Conservation (phyloP, 768 basidiomycete genomes). For the Leucosporidium yakuticum region DNA sequence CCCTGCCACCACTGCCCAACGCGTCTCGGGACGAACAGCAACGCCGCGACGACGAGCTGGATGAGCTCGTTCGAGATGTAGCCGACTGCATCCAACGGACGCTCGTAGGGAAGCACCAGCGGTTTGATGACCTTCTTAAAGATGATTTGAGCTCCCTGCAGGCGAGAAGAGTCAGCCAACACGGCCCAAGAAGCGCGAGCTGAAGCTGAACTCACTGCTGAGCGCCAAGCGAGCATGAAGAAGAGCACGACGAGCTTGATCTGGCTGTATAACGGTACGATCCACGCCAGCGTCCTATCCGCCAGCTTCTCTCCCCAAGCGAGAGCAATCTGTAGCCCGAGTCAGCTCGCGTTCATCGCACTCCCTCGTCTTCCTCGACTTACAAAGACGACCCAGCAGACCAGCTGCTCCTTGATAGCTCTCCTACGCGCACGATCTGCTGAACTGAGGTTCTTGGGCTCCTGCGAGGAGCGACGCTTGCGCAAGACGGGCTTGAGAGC, state of each 20-base stretch:
- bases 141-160: slow-evolving; percentile 14
- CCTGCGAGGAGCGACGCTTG: neutral
- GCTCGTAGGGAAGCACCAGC: slow-evolving; percentile 22
- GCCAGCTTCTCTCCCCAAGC: slow-evolving; percentile 4
- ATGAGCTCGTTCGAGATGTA: slow-evolving; percentile 21
- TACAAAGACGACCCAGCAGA: slow-evolving; percentile 25
- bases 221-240: slow-evolving; percentile 17
- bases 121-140: slow-evolving; percentile 25
- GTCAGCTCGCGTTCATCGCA: too few species aligned
- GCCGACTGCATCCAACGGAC: slow-evolving; percentile 19
- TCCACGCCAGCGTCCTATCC: slow-evolving; percentile 5
- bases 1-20: neutral
- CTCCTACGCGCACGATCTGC: neutral
- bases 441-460: neutral
- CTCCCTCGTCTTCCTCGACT: neutral
- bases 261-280: slow-evolving; percentile 22
- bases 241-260: slow-evolving; percentile 14
- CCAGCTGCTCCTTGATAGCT: slow-evolving; percentile 5
- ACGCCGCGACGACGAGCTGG: slow-evolving; percentile 6
- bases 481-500: neutral
- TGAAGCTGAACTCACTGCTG: slow-evolving; percentile 3
- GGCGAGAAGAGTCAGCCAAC: neutral
- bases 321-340: slow-evolving; percentile 3
- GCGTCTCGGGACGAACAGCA: slow-evolving; percentile 10
- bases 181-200: too few species aligned